Base-by-base conservation (phyloP, 257 asterid genomes). In the Fraxinus anomala region DNA sequence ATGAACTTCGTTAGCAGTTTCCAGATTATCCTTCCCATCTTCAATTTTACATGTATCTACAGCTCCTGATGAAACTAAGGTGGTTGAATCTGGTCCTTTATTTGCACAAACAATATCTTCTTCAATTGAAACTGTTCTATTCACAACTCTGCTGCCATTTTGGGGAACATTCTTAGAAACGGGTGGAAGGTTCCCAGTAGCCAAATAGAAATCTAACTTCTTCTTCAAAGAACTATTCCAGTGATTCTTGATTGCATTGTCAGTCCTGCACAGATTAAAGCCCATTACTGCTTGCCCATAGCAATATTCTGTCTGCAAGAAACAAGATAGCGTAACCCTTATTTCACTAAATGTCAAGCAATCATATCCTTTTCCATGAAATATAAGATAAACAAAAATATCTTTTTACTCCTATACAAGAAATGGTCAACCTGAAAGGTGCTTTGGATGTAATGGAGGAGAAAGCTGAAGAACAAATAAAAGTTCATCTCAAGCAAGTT, bases 191-290 rank as follows among this genome's bases (percentile, higher is more conserved):
- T 87, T 93, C 68, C 97, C 99, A 17, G 98, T 93, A 69, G 96
- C 96, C 80, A 87, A 75, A 88, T 91, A 93, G 85, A 93, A 89
- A 82, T 95, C 98, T n/a, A 86, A 76, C 88, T 93, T 95, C 87
- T 95, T 95, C 89, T 91, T 95, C 83, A 95, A 82, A 82, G 98
- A 95, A 87, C 99, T 95, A 79, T 95, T 95, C 99, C 99, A 95
- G 81, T 95, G 99, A 88, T 95, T 95, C 94, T 95, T 95, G 87
- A 95, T 93, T 78, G 97, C 93, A 84, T 95, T 95, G 79, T 95
- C 97, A 36, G 99, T 93, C 91, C 99, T 95, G 94, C 86, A 82
- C n/a, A 34, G 73, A 72, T 71, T 33, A 74, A 72, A 77, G 78
- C 63, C 49, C 72, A 77, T 83, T 72, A 77, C 26, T 44, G 47